Conservation (phyloP, 257 asterid species). For the Plectranthus barbatus region DNA sequence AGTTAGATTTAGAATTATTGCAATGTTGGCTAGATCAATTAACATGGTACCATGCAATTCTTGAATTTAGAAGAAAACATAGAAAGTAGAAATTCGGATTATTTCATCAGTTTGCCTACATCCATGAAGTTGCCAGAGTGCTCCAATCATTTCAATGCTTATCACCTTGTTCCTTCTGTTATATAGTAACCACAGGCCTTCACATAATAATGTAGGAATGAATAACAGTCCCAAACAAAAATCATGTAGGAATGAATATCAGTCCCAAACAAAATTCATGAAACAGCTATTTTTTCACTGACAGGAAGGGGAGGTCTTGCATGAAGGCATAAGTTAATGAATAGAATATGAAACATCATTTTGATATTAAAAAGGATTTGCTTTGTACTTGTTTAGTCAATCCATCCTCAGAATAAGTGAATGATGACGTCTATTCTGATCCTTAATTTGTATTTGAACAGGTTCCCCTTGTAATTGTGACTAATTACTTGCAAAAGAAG, state of each 20-base stretch:
- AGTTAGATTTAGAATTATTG: background rate
- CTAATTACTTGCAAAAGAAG: conserved; percentile 75
- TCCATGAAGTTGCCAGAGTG: background rate
- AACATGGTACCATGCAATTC: background rate
- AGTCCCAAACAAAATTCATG: too few relatives aligned
- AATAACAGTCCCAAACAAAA: too few relatives aligned
- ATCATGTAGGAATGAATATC: too few relatives aligned
- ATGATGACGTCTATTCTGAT: conserved; percentile 7
- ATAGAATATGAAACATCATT: background rate
- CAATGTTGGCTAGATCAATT: background rate
- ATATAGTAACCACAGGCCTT: background rate
- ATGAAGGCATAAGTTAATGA: background rate
- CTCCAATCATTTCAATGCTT: background rate
- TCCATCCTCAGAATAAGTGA: background rate
- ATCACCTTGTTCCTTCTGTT: background rate
- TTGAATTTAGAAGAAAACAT: background rate
- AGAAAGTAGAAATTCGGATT: background rate
- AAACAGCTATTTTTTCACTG: background rate
- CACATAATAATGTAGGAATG: too few relatives aligned
- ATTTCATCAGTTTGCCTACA: background rate
- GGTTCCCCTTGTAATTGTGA: conserved; percentile 87
- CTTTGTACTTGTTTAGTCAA: background rate
- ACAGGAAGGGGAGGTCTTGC: background rate
- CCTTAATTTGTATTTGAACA: conserved; percentile 24
- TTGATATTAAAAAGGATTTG: background rate